Conservation (phyloP, 73 alveolate genomes). For the Stentor coeruleus region DNA sequence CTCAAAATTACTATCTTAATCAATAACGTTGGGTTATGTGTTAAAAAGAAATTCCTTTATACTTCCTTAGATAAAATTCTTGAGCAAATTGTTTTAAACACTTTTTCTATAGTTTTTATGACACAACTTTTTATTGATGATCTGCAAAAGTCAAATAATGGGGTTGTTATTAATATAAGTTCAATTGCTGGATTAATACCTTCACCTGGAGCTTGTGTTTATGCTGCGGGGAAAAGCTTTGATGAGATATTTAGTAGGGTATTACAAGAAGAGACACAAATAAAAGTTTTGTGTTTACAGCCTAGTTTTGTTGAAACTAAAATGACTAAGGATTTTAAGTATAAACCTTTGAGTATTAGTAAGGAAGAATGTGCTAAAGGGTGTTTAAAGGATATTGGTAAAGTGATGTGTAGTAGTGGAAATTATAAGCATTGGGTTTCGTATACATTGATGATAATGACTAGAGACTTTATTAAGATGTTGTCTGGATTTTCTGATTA, state of each 20-base stretch:
- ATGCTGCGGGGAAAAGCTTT: conserved; percentile 1
- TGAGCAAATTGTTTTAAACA: background rate
- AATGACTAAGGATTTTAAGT: background rate
- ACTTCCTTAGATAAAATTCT: background rate
- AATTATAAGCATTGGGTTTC: conserved; percentile 1
- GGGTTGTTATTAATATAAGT: background rate
- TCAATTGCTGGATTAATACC: background rate
- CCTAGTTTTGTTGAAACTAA: background rate
- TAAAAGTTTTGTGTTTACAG: background rate
- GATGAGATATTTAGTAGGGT: background rate
- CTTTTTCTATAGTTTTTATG: background rate
- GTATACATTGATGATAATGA: too few relatives aligned
- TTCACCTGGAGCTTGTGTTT: background rate
- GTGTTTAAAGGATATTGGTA: background rate
- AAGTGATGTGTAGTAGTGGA: background rate
- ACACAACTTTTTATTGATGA: background rate
- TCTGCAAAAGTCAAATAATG: background rate
- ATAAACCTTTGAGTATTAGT: background rate
- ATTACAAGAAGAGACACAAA: background rate
- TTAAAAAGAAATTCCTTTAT: background rate
- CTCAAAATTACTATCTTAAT: conserved; percentile 30
- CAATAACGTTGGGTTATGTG: conserved; percentile 36
- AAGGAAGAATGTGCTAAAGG: background rate
- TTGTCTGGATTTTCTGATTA: too few relatives aligned
- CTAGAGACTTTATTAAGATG: too few relatives aligned